A percentile compares a stretch with the other conserved stretches of the same genome.
These are phyloP conservation scores for Amanita rubescens DNA, from an alignment of 768 basidiomycete species.

Conservation along the genomic window DNA sequence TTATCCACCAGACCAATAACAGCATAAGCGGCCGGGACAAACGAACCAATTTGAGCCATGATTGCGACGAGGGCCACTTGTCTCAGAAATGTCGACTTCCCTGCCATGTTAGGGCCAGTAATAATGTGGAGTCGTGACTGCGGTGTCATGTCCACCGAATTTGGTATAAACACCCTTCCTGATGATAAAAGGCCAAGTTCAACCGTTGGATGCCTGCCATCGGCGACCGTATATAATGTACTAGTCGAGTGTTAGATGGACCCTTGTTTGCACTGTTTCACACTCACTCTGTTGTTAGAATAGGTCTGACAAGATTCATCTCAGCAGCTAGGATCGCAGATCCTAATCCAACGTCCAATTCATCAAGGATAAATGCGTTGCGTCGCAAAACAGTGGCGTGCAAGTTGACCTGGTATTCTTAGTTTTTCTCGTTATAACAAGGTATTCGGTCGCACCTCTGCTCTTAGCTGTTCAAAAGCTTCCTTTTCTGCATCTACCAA, in stretches of 20 bases:
- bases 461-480: slow-evolving; percentile 62
- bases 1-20: slow-evolving; percentile 82
- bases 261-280: not conserved
- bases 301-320: slow-evolving; percentile 67
- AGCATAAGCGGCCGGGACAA: slow-evolving; percentile 84
- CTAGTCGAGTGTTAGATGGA: slow-evolving; percentile 21
- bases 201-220: slow-evolving; percentile 90
- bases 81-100: slow-evolving; percentile 89
- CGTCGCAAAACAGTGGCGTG: slow-evolving; percentile 50
- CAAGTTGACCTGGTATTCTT: slow-evolving; percentile 47
- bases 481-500: slow-evolving; percentile 58
- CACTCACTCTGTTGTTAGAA: slow-evolving; percentile 61
- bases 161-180: slow-evolving; percentile 79
- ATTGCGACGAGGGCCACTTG: slow-evolving; percentile 87
- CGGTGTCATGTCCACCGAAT: slow-evolving; percentile 59
- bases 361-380: slow-evolving; percentile 77
- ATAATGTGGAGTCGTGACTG: slow-evolving; percentile 68
- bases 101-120: slow-evolving; percentile 95
- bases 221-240: slow-evolving; percentile 53
- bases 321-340: slow-evolving; percentile 80
- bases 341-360: slow-evolving; percentile 76
- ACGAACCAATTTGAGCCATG: slow-evolving; percentile 88
- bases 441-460: slow-evolving; percentile 39
- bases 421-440: not conserved
- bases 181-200: slow-evolving; percentile 75